Base-by-base conservation (phyloP, 2,329 filamentous ascomycete species). In the Fusarium nygamai region DNA sequence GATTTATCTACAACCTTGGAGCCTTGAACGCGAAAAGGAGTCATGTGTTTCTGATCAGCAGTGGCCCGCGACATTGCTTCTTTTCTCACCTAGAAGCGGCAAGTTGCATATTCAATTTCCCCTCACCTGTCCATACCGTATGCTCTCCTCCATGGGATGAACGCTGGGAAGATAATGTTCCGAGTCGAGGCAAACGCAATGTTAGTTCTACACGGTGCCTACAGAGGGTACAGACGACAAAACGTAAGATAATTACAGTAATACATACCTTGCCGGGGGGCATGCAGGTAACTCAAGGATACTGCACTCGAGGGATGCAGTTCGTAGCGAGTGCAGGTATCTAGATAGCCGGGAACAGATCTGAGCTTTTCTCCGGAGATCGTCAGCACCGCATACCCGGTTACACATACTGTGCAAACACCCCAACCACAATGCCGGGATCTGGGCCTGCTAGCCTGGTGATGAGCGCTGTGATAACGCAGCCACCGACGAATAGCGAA, bases 281-380 rank as follows among this genome's bases (percentile, higher is more conserved):
- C 0, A 47, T 27, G 8, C 16, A 36, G 0, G 5, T 27, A 14
- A 29, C 9, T 13, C 19, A 47, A 22, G 44, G 4, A 20, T 11
- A 1, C 1, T 2, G 13, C 17, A 29, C 5, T 6, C 8, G 4
- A 6, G 19, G 8, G 20, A 14, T 22, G 8, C 5, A 47, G 44
- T 14, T 47, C 19, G 5, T 5, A 19, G 2, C 16, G 6, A 44
- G n/a, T 1, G 41, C n/a, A 1, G 6, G n/a, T 24, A 29, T 47
- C 19, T 27, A 29, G 24, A 47, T 47, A 9, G 8, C 44, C 19
- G 14, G 5, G 24, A 27, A 10, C 44, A 47, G 24, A 29, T 29
- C 24, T 29, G 10, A 19, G 11, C 7, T 9, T 47, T 29, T 16
- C 5, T 22, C 24, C 24, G 6, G 24, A 1, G 24, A 16, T 27